phyloP scores from a whole-genome alignment of 148 eudicot genomes.

The Amaranthus hypochondriacus region DNA sequence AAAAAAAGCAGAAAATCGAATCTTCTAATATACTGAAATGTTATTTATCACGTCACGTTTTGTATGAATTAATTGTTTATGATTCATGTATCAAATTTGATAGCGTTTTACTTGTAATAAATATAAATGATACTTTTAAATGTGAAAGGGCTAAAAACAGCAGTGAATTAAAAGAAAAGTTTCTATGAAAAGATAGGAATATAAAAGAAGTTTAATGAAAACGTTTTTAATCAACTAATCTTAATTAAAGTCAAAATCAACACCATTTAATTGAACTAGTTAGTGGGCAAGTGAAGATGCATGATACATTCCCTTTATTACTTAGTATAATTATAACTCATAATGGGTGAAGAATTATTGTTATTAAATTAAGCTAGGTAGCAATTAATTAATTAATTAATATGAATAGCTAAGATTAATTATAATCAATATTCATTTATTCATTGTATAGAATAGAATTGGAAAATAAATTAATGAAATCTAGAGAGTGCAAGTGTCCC shows the following conservation, averaged over 20 bases:
- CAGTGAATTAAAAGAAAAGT: too few species aligned
- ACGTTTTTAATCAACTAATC: not conserved
- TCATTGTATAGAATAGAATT: too few species aligned
- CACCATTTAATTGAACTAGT: not conserved
- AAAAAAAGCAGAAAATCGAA: not conserved
- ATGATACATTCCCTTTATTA: too few species aligned
- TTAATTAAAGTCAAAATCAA: not conserved
- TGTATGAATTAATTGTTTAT: not conserved
- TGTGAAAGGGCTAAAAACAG: not conserved
- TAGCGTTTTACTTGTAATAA: slow-evolving; percentile 3
- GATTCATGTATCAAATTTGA: slow-evolving; percentile 2
- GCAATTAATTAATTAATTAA: too few species aligned
- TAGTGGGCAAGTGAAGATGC: too few species aligned
- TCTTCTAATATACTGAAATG: slow-evolving; percentile 3
- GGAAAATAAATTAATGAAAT: too few species aligned
- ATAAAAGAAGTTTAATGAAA: not conserved
- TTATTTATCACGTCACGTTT: slow-evolving; percentile 15
- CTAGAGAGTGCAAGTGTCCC: too few species aligned
- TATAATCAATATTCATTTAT: too few species aligned
- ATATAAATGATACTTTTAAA: not conserved
- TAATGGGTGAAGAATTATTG: too few species aligned
- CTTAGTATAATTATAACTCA: too few species aligned
- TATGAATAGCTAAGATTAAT: too few species aligned
- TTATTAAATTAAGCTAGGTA: too few species aligned
- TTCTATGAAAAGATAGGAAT: not conserved